A percentile compares a stretch with the other conserved stretches of the same genome.
These are phyloP conservation scores for Rhizopogon sp. DNA, from an alignment of 768 basidiomycete species.

Conservation along the genomic window DNA sequence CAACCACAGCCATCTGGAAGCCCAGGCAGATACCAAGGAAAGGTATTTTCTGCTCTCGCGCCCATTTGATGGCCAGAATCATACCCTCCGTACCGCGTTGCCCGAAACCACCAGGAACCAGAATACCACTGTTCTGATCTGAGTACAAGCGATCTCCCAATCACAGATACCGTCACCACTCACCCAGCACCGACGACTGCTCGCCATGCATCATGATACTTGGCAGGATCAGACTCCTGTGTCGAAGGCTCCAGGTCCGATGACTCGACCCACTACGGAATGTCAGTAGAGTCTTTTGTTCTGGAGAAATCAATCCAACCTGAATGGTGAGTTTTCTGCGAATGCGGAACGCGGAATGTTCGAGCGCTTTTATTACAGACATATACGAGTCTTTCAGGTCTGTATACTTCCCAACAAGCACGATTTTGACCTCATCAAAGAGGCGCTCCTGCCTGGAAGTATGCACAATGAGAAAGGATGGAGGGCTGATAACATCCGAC, in stretches of 20 bases:
- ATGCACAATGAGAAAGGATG: background rate
- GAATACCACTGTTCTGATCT: constrained; percentile 65
- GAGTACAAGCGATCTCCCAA: constrained; percentile 4
- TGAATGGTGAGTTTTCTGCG: constrained; percentile 78
- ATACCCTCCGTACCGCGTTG: constrained; percentile 93
- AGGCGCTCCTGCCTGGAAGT: constrained; percentile 80
- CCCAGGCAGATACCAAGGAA: constrained; percentile 97
- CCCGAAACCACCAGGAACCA: constrained; percentile 97
- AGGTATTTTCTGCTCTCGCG: constrained; percentile 89
- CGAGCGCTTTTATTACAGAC: constrained; percentile 94
- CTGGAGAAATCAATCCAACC: constrained; percentile 37
- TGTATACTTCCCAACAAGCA: constrained; percentile 96
- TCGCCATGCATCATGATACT: constrained; percentile 95
- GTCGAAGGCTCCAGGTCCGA: constrained; percentile 82
- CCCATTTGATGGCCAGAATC: constrained; percentile 97
- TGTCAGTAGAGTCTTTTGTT: constrained; percentile 3
- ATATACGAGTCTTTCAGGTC: constrained; percentile 97
- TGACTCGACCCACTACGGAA: constrained; percentile 87
- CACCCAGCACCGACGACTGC: constrained; percentile 87
- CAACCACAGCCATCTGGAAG: constrained; percentile 94
- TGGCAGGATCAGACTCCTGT: constrained; percentile 74
- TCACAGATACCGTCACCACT: constrained; percentile 17
- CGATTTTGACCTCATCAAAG: constrained; percentile 85
- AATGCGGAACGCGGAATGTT: constrained; percentile 94
- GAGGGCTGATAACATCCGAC: background rate